Conservation (phyloP, 805 yeast genomes). For the Candida coquimbonensis region DNA sequence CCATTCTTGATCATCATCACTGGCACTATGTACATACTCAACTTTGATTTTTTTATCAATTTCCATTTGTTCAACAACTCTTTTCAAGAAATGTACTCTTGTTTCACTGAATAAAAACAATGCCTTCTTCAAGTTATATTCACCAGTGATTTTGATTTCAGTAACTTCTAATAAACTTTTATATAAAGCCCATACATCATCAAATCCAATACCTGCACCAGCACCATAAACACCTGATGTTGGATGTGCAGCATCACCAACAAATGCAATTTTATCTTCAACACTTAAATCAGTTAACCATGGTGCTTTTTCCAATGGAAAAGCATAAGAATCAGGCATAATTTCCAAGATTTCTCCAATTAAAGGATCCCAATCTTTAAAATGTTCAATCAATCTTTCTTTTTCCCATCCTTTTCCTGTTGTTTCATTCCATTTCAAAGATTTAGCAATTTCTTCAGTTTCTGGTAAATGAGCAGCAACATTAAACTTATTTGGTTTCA, state of each 20-base stretch:
- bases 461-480: slow-evolving; percentile 13
- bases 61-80: slow-evolving; percentile 9
- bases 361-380: slow-evolving; percentile 14
- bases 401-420: slow-evolving; percentile 9
- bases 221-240: slow-evolving; percentile 16
- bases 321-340: slow-evolving; percentile 12
- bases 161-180: slow-evolving; percentile 4
- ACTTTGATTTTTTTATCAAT: slow-evolving; percentile 1
- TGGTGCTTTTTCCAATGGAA: slow-evolving; percentile 13
- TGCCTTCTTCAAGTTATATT: slow-evolving; percentile 5
- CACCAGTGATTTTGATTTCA: neutral
- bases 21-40: slow-evolving; percentile 2
- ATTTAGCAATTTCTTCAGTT: slow-evolving; percentile 6
- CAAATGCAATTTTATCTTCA: slow-evolving; percentile 8
- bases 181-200: slow-evolving; percentile 13
- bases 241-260: slow-evolving; percentile 15
- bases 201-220: slow-evolving; percentile 13
- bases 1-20: slow-evolving; percentile 10
- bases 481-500: slow-evolving; percentile 9
- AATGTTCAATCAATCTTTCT: slow-evolving; percentile 8
- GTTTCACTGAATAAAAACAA: slow-evolving; percentile 9
- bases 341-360: slow-evolving; percentile 7
- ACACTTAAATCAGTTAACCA: slow-evolving; percentile 8
- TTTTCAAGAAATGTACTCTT: slow-evolving; percentile 4
- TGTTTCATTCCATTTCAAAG: slow-evolving; percentile 10